Base-by-base conservation (phyloP, 169 alveolate species). In the Plasmodium relictum region DNA sequence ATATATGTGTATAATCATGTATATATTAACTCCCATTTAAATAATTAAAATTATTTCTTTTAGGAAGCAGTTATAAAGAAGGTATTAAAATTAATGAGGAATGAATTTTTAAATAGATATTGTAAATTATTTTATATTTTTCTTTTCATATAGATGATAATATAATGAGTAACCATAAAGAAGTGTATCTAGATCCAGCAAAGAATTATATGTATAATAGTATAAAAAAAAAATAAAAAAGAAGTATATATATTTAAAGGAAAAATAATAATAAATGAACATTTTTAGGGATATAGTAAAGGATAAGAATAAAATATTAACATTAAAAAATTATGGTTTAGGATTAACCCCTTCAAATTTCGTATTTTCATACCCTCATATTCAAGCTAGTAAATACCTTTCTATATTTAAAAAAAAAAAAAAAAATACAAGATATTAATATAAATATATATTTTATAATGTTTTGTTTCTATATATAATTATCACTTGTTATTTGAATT, bases 251-350 rank as follows among this genome's bases (percentile, higher is more conserved):
- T 61, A 20, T 20, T 16, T 24, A 61, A 16, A 61, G 7, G 41
- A 24, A 31, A 14, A 16, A 20, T 14, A 10, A 16, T 6, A 22
- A 22, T 16, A 16, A 16, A 58, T 58, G 18, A 16, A 22, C 18
- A 6, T 59, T 61, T 80, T 80, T 61, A 80, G 90, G 4, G 90
- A 80, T 26, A 74, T 58, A 8, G 90, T 80, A 66, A 80, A 80
- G 59, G 66, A 80, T 26, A 80, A 80, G 16, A 80, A 80, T 52
- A 80, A 80, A 16, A 31, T 66, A 22, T 12, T 80, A 58, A 80
- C 90, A 52, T 72, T 80, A 10, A 80, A 80, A 70, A 80, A 80
- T 52, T 80, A 80, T 61, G 90, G 90, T 8, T 68, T 80, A 4
- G 69, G 90, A 0, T 83, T 66, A 37, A 14, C 61, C 20, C 72